Evolutionary conservation across 441 rosid genomes (phyloP).

Genomic region (Pelargonium myrrhifolium): DNA sequence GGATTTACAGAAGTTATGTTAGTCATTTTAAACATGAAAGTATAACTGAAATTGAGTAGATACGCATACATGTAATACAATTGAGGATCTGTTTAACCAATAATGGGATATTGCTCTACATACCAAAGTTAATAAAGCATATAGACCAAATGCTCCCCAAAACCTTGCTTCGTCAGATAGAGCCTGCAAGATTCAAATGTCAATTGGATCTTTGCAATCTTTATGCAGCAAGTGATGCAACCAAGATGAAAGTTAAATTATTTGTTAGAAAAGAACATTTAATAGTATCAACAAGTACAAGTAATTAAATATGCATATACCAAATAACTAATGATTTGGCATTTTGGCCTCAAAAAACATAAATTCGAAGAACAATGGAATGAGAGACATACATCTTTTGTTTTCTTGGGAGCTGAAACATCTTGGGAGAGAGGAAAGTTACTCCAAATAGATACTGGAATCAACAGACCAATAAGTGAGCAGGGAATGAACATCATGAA

Average conservation of each 20-base stretch:
- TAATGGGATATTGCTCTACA: slow-evolving; percentile 12
- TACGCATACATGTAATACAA: not conserved
- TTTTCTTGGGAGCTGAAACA: slow-evolving; percentile 44
- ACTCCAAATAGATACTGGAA: slow-evolving; percentile 57
- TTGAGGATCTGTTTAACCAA: slow-evolving; percentile 8
- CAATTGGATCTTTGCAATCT: slow-evolving; percentile 18
- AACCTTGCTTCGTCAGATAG: slow-evolving; percentile 72
- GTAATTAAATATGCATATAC: not conserved
- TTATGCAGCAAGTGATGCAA: not conserved
- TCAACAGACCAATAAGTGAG: slow-evolving; percentile 69
- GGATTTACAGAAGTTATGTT: slow-evolving; percentile 26
- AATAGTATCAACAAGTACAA: not conserved
- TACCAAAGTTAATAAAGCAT: slow-evolving; percentile 72
- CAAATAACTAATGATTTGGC: not conserved
- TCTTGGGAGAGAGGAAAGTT: slow-evolving; percentile 55
- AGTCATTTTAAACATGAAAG: slow-evolving; percentile 20
- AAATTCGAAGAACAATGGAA: not conserved
- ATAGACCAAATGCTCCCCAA: slow-evolving; percentile 97
- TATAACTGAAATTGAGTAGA: slow-evolving; percentile 3
- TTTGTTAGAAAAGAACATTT: not conserved
- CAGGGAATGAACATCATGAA: slow-evolving; percentile 82
- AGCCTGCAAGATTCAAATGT: slow-evolving; percentile 44
- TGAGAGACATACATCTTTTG: slow-evolving; percentile 56
- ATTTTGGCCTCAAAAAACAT: not conserved
- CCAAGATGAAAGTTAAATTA: slow-evolving; percentile 2